A percentile compares a stretch with the other conserved stretches of the same genome.
phyloP scores from a whole-genome alignment of 805 yeast species.

The Zygosaccharomyces siamensis region DNA sequence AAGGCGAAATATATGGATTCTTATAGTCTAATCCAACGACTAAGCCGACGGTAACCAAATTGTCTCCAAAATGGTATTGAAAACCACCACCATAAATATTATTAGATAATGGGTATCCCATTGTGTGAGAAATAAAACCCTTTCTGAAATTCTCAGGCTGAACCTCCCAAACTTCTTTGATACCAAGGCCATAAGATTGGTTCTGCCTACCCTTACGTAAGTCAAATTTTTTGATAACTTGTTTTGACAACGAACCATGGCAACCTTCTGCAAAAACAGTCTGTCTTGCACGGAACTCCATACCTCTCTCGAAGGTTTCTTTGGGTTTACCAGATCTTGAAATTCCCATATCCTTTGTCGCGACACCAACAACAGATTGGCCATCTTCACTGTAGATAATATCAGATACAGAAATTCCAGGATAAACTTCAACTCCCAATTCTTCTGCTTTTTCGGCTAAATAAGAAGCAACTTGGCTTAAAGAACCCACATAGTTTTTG shows the following conservation, averaged over 20 bases:
- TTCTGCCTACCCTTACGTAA: conserved; percentile 60
- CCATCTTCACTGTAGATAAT: conserved; percentile 58
- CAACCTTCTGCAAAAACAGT: conserved; percentile 98
- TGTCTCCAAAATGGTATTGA: conserved; percentile 94
- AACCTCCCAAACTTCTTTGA: conserved; percentile 97
- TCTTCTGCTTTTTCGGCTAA: conserved; percentile 87
- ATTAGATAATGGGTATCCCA: conserved; percentile 79
- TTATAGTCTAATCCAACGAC: conserved; percentile 92
- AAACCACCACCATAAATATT: conserved; percentile 94
- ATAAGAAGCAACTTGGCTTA: conserved; percentile 75
- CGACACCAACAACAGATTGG: conserved; percentile 69
- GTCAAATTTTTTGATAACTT: conserved; percentile 62
- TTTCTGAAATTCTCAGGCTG: conserved; percentile 70
- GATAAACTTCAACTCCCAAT: conserved; percentile 88
- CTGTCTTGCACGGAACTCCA: conserved; percentile 90
- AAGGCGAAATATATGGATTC: conserved; percentile 94
- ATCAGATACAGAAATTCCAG: conserved; percentile 83
- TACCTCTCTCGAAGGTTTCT: conserved; percentile 86
- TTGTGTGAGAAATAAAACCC: conserved; percentile 79
- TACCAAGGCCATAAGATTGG: conserved; percentile 94
- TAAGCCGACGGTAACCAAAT: conserved; percentile 85
- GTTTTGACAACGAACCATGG: conserved; percentile 87
- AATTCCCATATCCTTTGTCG: conserved; percentile 90
- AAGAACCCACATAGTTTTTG: conserved; percentile 78
- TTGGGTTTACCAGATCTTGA: conserved; percentile 71